Base-by-base conservation (phyloP, 345 rosid genomes). In the Clausena lansium region DNA sequence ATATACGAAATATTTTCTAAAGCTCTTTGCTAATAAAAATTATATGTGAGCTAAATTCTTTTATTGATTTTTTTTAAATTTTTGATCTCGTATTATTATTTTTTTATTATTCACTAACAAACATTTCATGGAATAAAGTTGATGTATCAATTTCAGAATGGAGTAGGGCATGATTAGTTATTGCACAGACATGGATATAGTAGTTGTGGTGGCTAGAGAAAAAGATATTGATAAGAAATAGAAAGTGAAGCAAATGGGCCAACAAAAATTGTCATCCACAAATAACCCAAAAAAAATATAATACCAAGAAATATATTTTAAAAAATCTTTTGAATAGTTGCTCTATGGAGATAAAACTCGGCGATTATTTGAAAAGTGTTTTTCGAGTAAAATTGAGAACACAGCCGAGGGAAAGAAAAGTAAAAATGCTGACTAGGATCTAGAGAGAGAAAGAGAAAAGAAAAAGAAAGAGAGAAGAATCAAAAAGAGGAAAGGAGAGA, bases 391-490 rank as follows among this genome's bases (percentile, higher is more conserved):
- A 67, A 20, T 14, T 22, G 39, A 9, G 11, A 27, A 41, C 24
- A 1, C 15, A 7, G 70, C n/a, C 38, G 28, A 76, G 71, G 62
- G 66, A 30, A 67, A 32, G 41, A 62, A 61, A 55, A 30, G 14
- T 6, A 63, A 78, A 59, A 57, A 55, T 79, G 87, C 82, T 86
- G 91, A 87, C 76, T 76, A 33, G 81, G 83, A 82, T 73, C 19
- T 27, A 28, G 28, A 52, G 32, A 70, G 38, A 30, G 20, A 59
- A 38, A 25, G 32, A 54, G 71, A 77, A 24, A 15, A 57, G 38
- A 50, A 45, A 75, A 58, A 25, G 47, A 41, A 9, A 57, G 36
- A 11, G 28, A 54, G n/a, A 73, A 62, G 71, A 62, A 73, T 61
- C 47, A 62, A 54, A 81, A 80, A 70, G 45, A 47, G 68, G 65